phyloP scores from a whole-genome alignment of 2,329 filamentous ascomycete genomes.

The Sporothrix euskadiensis region DNA sequence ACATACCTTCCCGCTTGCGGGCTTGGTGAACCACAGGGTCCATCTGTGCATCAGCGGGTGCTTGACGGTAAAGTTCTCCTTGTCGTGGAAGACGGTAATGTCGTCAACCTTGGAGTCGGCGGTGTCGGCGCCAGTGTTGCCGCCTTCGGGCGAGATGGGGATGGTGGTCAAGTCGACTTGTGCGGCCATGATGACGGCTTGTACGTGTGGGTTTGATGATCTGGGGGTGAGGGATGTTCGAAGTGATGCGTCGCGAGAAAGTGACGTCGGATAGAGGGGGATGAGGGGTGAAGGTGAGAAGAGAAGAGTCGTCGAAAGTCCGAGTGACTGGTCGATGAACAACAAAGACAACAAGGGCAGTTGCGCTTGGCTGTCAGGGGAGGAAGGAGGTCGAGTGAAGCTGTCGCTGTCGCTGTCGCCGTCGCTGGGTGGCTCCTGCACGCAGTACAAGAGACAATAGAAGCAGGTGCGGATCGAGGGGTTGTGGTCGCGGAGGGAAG shows the following conservation, averaged over 20 bases:
- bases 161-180: conserved; percentile 69
- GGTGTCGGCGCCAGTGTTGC: conserved; percentile 50
- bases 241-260: background rate
- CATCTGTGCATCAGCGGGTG: conserved; percentile 96
- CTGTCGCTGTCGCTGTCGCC: background rate
- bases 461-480: conserved; percentile 13
- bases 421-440: conserved; percentile 23
- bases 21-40: conserved; percentile 99
- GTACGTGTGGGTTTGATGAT: background rate
- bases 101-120: conserved; percentile 58
- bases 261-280: background rate
- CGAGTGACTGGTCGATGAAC: background rate
- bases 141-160: conserved; percentile 65
- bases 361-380: background rate
- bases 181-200: conserved; percentile 44
- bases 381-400: conserved; percentile 11
- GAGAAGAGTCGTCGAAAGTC: background rate
- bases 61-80: conserved; percentile 99
- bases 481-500: conserved; percentile 18
- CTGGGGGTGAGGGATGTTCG: background rate
- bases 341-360: background rate
- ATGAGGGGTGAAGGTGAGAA: background rate
- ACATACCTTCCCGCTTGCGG: conserved; percentile 84
- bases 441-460: conserved; percentile 29
- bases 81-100: conserved; percentile 95